Evolutionary conservation across 208 protist species (phyloP).

Genomic region (Blastocrithidia nonstop): DNA sequence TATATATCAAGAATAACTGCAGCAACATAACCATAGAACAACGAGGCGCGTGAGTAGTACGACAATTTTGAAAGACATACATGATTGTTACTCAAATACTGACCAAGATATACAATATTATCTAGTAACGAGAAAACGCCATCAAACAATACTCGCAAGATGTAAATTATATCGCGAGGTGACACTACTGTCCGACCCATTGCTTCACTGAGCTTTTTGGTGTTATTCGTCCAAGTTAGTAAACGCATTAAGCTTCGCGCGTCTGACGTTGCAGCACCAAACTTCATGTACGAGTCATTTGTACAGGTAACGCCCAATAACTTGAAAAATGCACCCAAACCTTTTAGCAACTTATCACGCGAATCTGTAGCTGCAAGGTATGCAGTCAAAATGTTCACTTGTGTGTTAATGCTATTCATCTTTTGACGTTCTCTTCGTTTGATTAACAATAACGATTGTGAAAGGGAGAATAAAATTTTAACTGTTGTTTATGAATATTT

Average conservation of each 20-base stretch:
- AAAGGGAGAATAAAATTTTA: too few relatives aligned
- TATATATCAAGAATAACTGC: conserved; percentile 40
- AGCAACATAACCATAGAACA: conserved; percentile 55
- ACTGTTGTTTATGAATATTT: conserved; percentile 4
- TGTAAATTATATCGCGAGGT: conserved; percentile 33
- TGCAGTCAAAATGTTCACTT: conserved; percentile 15
- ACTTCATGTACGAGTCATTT: conserved; percentile 26
- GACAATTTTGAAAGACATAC: conserved; percentile 12
- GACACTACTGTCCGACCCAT: conserved; percentile 26
- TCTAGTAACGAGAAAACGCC: conserved; percentile 61
- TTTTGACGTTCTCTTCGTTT: too few relatives aligned
- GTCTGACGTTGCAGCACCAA: conserved; percentile 43
- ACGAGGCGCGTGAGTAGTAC: conserved; percentile 18
- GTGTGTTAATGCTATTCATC: too few relatives aligned
- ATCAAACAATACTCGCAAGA: conserved; percentile 54
- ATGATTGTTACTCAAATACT: conserved; percentile 17
- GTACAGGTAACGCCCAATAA: conserved; percentile 17
- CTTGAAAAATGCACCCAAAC: conserved; percentile 50
- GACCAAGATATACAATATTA: conserved; percentile 57
- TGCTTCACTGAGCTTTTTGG: conserved; percentile 33
- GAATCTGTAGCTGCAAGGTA: conserved; percentile 48
- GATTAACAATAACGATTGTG: too few relatives aligned
- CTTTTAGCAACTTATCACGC: conserved; percentile 70
- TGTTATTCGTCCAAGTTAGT: conserved; percentile 42
- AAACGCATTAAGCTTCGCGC: conserved; percentile 50